phyloP scores from a whole-genome alignment of 2,329 filamentous ascomycete species.

The Beauveria sp. region DNA sequence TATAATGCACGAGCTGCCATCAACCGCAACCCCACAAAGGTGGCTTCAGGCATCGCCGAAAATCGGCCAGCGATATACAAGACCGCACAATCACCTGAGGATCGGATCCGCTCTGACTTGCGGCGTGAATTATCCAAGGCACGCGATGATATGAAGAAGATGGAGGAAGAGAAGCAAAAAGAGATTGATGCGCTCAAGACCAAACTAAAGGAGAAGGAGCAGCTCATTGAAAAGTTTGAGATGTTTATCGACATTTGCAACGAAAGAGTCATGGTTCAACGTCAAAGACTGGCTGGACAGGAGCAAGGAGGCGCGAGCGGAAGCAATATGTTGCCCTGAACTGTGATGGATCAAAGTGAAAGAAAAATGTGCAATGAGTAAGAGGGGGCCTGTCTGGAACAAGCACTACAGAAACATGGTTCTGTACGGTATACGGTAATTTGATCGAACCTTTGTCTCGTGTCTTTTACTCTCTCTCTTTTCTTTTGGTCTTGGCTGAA shows the following conservation, averaged over 20 bases:
- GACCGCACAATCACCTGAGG: slow-evolving; percentile 54
- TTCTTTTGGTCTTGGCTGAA: neutral
- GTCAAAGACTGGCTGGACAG: slow-evolving; percentile 39
- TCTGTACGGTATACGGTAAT: neutral
- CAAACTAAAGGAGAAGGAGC: slow-evolving; percentile 55
- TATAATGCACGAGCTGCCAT: slow-evolving; percentile 62
- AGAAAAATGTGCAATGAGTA: too few species aligned
- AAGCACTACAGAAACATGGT: neutral
- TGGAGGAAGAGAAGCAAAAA: slow-evolving; percentile 48
- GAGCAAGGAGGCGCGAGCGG: slow-evolving; percentile 15
- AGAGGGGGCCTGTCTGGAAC: neutral
- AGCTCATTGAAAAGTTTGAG: slow-evolving; percentile 56
- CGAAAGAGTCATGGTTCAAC: slow-evolving; percentile 56
- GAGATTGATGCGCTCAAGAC: slow-evolving; percentile 51
- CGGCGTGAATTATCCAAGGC: slow-evolving; percentile 52
- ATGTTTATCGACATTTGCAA: slow-evolving; percentile 66
- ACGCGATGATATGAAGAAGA: slow-evolving; percentile 47
- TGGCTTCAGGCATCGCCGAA: slow-evolving; percentile 51
- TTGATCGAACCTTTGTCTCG: neutral
- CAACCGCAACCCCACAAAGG: slow-evolving; percentile 56
- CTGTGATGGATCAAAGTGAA: neutral
- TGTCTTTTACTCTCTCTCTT: neutral
- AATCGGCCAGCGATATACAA: slow-evolving; percentile 59
- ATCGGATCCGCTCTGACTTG: slow-evolving; percentile 55
- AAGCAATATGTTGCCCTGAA: neutral